Base-by-base conservation (phyloP, 495 filamentous ascomycete species). In the Rhypophila decipiens region DNA sequence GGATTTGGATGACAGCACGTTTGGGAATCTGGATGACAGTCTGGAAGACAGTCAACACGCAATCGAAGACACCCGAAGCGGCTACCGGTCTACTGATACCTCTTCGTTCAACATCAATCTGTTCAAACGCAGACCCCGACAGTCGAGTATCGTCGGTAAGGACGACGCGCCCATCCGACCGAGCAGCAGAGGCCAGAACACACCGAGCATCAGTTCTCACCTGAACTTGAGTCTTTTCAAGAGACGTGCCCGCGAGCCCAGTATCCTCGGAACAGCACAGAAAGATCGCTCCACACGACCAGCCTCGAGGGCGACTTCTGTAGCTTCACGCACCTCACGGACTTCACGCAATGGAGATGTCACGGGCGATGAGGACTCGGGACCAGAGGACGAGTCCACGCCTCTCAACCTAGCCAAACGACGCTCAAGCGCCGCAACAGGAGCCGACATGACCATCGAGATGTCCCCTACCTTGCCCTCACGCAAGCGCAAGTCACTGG, bases 141-240 rank as follows among this genome's bases (percentile, higher is more conserved):
- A 67, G 23, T 70, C 68, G 24, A 76, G 72, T 56, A 68, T 76
- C 40, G 60, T 67, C 2, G 63, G 64, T 15, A 61, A 69, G 24
- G 66, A 67, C 21, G 69, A 72, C 21, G 68, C 57, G 10, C 64
- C 66, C 0, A 71, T 73, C 51, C 59, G 72, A 33, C 72, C 71
- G 20, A 73, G 71, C 50, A 76, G 72, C 52, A 65, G 70, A 43
- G 69, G 71, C 4, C 53, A 58, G 10, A 70, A 60, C 39, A 76
- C 72, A 11, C 69, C 70, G n/a, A 68, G 58, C 45, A 50, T 69
- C 20, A 69, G 64, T 47, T 67, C 66, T 2, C 64, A 63, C 9
- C 62, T 76, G 24, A 74, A 69, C 42, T 60, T 76, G 13, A 68
- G 71, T n/a, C 39, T 57, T 8, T 76, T 76, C 50, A 69, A 60